Evolutionary conservation across 139 green algal genomes (phyloP), one percentile per base, ranked within the genome.

Genomic region (Tetradesmus obliquus): DNA sequence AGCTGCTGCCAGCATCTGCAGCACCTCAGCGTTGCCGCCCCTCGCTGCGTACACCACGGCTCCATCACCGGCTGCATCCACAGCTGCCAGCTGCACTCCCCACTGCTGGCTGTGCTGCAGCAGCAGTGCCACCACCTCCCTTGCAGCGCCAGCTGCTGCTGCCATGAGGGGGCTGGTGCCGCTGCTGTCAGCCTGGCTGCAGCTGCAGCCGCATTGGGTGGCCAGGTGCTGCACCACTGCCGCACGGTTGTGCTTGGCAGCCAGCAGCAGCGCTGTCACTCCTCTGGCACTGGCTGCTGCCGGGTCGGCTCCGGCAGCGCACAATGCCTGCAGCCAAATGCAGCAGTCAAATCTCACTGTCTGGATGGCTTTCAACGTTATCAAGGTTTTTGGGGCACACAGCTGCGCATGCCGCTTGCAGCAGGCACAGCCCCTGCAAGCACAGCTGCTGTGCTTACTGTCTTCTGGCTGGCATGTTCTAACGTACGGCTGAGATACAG

Each of bases 61-160:
- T 3, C 22, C 19, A 66, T 79, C n/a, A 22, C 84, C 84, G 20
- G 22, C 54, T 54, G 55, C 22, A 66, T 88, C 19, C 8, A 1
- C 0, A 32, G 55, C 84, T 53, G 45, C 84, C 9, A 88, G 22
- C 57, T 79, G 57, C n/a, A 88, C 9, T 4, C 55, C 84, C 84
- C 84, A 88, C 57, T 54, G 57, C 84, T 88, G 57, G n/a, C 58
- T 88, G 24, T 88, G 55, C 55, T 76, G 84, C 84, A 88, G 55
- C n/a, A 88, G 54, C 84, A 88, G 55, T 6, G 5, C n/a, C 22
- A 88, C 84, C 10, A 88, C 84, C 3, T 79, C 55, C 32, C 12
- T 53, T 55, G 84, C 84, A 53, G 8, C 84, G 53, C n/a, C 20
- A 32, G 8, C 84, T 79, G 84, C 84, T 54, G 84, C 84, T 24